A percentile compares a stretch with the other conserved stretches of the same genome.
phyloP scores from a whole-genome alignment of 331 rosid species.

The Quercus phellos region DNA sequence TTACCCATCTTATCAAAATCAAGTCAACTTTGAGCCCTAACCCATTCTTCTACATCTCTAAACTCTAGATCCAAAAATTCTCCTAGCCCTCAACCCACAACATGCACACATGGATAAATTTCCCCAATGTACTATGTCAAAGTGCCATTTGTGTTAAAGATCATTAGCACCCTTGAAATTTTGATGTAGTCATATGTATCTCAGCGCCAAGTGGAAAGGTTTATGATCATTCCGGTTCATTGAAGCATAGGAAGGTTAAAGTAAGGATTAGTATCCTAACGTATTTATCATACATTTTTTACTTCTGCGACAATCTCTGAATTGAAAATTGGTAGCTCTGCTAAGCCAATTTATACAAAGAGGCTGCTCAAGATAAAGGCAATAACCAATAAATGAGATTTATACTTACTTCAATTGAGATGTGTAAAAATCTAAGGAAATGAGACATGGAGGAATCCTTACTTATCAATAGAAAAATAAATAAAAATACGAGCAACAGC shows the following conservation, averaged over 20 bases:
- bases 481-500: neutral
- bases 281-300: neutral
- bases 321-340: neutral
- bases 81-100: no score
- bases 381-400: neutral
- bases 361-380: neutral
- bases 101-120: no score
- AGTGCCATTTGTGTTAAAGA: no score
- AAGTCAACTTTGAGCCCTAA: no score
- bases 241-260: neutral
- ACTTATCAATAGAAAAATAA: neutral
- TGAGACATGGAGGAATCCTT: neutral
- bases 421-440: neutral
- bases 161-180: neutral
- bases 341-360: neutral
- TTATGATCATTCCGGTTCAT: neutral
- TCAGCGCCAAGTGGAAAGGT: neutral
- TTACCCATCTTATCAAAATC: no score
- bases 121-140: no score
- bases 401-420: neutral
- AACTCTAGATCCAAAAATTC: no score
- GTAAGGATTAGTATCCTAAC: neutral
- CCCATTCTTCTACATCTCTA: no score
- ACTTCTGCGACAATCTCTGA: neutral
- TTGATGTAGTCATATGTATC: neutral